These are phyloP conservation scores for Pichia insulana DNA, from an alignment of 805 yeast genomes.

Conservation along the genomic window DNA sequence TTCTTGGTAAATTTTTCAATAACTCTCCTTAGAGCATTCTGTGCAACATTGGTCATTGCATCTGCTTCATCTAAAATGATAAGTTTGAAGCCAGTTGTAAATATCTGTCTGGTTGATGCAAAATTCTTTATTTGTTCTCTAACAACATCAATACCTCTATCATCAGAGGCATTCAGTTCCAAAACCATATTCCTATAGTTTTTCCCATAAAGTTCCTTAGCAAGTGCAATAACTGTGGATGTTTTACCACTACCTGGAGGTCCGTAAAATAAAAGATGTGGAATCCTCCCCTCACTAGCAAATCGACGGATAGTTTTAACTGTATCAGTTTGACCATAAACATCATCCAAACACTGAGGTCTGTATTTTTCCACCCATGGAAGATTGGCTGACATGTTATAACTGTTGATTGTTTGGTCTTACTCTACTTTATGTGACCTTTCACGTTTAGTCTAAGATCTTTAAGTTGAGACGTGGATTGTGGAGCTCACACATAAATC, in stretches of 20 bases:
- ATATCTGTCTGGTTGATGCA: slow-evolving; percentile 93
- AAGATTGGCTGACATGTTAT: slow-evolving; percentile 39
- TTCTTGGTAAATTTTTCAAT: slow-evolving; percentile 91
- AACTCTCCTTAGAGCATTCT: slow-evolving; percentile 71
- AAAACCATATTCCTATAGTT: slow-evolving; percentile 81
- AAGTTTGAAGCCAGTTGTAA: slow-evolving; percentile 75
- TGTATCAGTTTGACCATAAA: slow-evolving; percentile 84
- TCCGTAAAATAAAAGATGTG: slow-evolving; percentile 89
- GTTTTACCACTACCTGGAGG: slow-evolving; percentile 95
- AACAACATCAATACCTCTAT: slow-evolving; percentile 97
- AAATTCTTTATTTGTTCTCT: slow-evolving; percentile 94
- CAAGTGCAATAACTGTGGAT: slow-evolving; percentile 80
- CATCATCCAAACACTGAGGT: slow-evolving; percentile 75
- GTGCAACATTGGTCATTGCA: slow-evolving; percentile 85
- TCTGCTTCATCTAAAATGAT: slow-evolving; percentile 95
- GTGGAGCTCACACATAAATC: too few species aligned
- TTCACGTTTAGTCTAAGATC: too few species aligned
- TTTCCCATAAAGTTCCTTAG: slow-evolving; percentile 77
- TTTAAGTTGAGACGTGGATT: too few species aligned
- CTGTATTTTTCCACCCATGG: slow-evolving; percentile 96
- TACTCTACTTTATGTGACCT: too few species aligned
- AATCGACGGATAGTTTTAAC: slow-evolving; percentile 79
- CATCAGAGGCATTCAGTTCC: slow-evolving; percentile 94
- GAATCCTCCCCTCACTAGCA: slow-evolving; percentile 73
- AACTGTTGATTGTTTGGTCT: too few species aligned